Evolutionary conservation across 2,329 filamentous ascomycete genomes (phyloP), one percentile per base, ranked within the genome.

Genomic region (Pyricularia sp.): DNA sequence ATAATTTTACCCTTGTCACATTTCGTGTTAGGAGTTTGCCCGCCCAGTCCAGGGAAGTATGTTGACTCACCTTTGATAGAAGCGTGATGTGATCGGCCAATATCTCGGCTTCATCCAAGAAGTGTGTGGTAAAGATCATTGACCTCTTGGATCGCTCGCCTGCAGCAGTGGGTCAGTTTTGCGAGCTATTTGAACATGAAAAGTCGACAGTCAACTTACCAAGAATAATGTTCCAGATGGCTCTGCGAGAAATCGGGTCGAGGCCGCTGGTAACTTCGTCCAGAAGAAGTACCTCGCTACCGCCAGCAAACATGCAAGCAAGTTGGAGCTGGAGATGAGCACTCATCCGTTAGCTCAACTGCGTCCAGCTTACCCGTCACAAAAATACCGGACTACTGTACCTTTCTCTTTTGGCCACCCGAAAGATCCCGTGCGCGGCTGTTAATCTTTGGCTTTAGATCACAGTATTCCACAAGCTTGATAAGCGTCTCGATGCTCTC

Each of bases 241-340:
- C 97, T 30, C 93, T 83, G 68, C 94, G 85, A 25, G 91, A 94
- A 0, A 97, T 81, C 0, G 94, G 93, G 75, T 97, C 94, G 25
- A 97, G 84, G 17, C 94, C 94, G 70, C 90, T 93, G 50, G 91
- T 94, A 14, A 97, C 93, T 78, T 97, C 94, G 73, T 97, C 94
- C 4, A 97, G 88, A 74, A 93, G 95, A 78, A 94, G 97, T 0
- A 97, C 90, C 28, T 88, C 88, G 71, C 91, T 94, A 17, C 93
- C 93, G 71, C 94, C 94, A 3, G 92, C 95, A 73, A 97, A 88
- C 93, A 97, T 97, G 88, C 97, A 94, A 5, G 93, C 93, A 2
- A 97, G 83, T n/a, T 55, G 42, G 10, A 55, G 42, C 42, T 55
- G 20, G 20, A 55, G 20, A 55, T 2, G 17, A 11, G 3, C 1